Conservation (phyloP, 352 stramenopile species). For the Detonula confervacea region DNA sequence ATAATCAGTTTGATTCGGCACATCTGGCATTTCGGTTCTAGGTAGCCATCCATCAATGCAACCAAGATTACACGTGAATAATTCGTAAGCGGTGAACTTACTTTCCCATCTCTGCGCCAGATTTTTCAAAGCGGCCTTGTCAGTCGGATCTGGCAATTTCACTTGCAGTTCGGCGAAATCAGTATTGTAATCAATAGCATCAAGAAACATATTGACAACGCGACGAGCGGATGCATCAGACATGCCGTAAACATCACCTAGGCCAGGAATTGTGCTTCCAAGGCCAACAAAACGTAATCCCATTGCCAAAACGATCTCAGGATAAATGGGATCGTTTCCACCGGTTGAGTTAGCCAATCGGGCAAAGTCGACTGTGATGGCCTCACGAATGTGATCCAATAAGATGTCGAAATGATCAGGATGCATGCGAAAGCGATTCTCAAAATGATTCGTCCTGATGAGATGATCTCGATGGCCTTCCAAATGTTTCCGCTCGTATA, state of each 20-base stretch:
- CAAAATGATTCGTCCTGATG: neutral
- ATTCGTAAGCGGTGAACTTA: neutral
- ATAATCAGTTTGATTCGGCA: constrained; percentile 34
- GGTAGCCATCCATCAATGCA: constrained; percentile 36
- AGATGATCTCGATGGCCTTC: neutral
- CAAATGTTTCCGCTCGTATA: neutral
- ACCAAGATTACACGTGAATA: constrained; percentile 24
- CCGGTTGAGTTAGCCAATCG: neutral
- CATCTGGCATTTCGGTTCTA: constrained; percentile 15
- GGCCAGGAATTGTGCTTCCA: too few relatives aligned
- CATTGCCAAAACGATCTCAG: constrained; percentile 16
- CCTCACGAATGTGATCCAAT: neutral
- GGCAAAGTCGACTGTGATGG: neutral
- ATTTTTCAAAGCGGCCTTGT: constrained; percentile 8
- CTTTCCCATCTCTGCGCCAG: constrained; percentile 6
- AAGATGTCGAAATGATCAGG: neutral
- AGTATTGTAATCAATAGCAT: constrained; percentile 28
- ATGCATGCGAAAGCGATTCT: constrained; percentile 1
- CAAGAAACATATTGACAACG: constrained; percentile 26
- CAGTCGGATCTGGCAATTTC: constrained; percentile 20
- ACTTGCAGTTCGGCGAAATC: constrained; percentile 7
- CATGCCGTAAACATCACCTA: constrained; percentile 24
- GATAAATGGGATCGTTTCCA: too few relatives aligned
- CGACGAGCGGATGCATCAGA: constrained; percentile 16
- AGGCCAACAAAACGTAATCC: constrained; percentile 9